Evolutionary conservation across 352 stramenopile genomes (phyloP).

Genomic region (Pythium brassicae): DNA sequence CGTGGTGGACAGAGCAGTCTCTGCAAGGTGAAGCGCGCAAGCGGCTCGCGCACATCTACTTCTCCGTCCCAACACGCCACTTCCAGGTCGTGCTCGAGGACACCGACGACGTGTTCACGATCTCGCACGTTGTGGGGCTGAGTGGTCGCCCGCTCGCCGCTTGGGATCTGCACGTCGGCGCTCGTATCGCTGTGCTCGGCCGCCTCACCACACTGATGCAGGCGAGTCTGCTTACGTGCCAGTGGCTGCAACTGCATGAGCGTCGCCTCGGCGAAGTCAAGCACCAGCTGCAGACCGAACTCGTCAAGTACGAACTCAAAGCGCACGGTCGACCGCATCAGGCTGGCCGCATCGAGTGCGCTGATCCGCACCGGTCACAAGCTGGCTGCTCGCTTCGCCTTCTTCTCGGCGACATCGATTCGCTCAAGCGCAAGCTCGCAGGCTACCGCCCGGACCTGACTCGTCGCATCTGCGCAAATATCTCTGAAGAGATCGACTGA

Average conservation of each 20-base stretch:
- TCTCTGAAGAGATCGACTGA: constrained; percentile 26
- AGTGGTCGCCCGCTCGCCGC: constrained; percentile 38
- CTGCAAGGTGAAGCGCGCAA: constrained; percentile 30
- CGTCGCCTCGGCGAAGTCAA: constrained; percentile 29
- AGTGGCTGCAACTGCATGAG: constrained; percentile 65
- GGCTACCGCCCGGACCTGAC: constrained; percentile 52
- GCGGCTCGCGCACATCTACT: constrained; percentile 42
- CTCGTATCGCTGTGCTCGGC: constrained; percentile 51
- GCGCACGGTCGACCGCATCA: constrained; percentile 21
- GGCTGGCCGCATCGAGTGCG: constrained; percentile 40
- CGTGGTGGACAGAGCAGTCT: constrained; percentile 59
- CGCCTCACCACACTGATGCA: constrained; percentile 70
- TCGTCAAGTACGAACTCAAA: constrained; percentile 61
- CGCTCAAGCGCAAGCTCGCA: constrained; percentile 41
- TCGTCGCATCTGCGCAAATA: constrained; percentile 36
- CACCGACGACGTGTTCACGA: constrained; percentile 68
- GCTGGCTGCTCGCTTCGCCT: constrained; percentile 39
- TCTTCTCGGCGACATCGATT: constrained; percentile 39
- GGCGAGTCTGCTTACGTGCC: constrained; percentile 61
- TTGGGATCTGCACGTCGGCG: constrained; percentile 71
- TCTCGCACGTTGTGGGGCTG: constrained; percentile 59
- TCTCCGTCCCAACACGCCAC: constrained; percentile 58
- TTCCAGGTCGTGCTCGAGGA: constrained; percentile 66
- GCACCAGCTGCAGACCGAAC: constrained; percentile 39
- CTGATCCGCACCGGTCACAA: constrained; percentile 42